Evolutionary conservation across 768 basidiomycete species (phyloP).

Genomic region (Calocera cornea): DNA sequence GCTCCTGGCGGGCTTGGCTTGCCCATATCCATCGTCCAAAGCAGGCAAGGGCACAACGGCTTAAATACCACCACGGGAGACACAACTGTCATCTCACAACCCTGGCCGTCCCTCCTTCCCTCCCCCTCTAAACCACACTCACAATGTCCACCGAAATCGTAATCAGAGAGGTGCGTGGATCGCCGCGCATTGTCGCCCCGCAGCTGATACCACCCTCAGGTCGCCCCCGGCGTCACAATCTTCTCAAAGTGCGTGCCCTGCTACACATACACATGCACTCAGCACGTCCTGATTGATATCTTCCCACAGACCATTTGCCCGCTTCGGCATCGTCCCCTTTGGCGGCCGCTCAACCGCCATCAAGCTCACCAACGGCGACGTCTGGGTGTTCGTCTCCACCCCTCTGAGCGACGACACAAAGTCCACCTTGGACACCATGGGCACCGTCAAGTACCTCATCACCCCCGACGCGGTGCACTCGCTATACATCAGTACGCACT

Average conservation of each 20-base stretch:
- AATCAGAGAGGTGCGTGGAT: not conserved
- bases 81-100: not conserved
- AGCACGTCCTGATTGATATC: slow-evolving; percentile 26
- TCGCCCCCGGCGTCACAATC: not conserved
- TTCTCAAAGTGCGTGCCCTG: slow-evolving; percentile 4
- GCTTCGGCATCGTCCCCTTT: slow-evolving; percentile 24
- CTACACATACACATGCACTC: no score
- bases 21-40: not conserved
- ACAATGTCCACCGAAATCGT: not conserved
- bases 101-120: not conserved
- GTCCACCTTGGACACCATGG: slow-evolving; percentile 17
- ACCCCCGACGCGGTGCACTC: not conserved
- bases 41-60: not conserved
- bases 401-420: slow-evolving; percentile 24
- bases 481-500: not conserved
- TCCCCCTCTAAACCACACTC: not conserved
- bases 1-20: not conserved
- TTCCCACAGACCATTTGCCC: not conserved
- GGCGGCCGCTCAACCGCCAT: slow-evolving; percentile 17
- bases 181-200: not conserved
- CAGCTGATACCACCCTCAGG: not conserved
- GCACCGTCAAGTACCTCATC: slow-evolving; percentile 18
- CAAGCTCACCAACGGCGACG: slow-evolving; percentile 18
- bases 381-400: slow-evolving; percentile 27
- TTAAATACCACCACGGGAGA: not conserved